Conservation (phyloP, 2,329 filamentous ascomycete genomes). For the Ascochyta clinopodiicola region DNA sequence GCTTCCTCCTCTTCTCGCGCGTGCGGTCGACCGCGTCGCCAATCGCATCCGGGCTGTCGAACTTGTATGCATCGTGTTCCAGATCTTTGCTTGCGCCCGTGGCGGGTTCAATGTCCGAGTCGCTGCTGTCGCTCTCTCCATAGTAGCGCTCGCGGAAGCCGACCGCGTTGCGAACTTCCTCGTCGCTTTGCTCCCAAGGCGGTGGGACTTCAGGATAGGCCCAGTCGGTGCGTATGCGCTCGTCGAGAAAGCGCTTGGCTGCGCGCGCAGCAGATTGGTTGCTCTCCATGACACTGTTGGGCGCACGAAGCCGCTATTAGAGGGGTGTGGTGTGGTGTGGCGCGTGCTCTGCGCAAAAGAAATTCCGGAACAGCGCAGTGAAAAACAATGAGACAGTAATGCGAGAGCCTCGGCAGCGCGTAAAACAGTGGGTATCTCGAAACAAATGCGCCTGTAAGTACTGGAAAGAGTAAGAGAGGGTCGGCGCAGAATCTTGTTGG, state of each 20-base stretch:
- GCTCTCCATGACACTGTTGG: constrained; percentile 37
- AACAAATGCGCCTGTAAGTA: constrained; percentile 9
- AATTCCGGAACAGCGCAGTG: background rate
- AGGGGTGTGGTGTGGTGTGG: background rate
- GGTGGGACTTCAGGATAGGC: constrained; percentile 46
- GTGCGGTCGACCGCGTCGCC: constrained; percentile 46
- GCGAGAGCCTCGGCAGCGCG: background rate
- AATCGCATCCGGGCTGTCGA: constrained; percentile 55
- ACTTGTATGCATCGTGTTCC: constrained; percentile 45
- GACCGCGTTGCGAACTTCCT: constrained; percentile 39
- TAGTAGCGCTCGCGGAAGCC: constrained; percentile 55
- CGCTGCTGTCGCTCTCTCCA: constrained; percentile 41
- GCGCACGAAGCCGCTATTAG: background rate
- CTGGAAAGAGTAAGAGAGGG: background rate
- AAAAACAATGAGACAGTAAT: background rate
- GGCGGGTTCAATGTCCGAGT: constrained; percentile 27
- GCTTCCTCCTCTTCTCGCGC: constrained; percentile 43
- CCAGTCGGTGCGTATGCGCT: constrained; percentile 56
- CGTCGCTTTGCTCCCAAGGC: constrained; percentile 43
- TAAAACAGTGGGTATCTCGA: constrained; percentile 15
- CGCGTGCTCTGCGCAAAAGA: background rate
- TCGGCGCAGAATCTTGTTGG: constrained; percentile 11
- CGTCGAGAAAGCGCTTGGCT: constrained; percentile 51
- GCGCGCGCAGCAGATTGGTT: constrained; percentile 53
- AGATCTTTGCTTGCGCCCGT: constrained; percentile 35